Conservation (phyloP, 208 protist species). For the Trypanosoma lewisi region DNA sequence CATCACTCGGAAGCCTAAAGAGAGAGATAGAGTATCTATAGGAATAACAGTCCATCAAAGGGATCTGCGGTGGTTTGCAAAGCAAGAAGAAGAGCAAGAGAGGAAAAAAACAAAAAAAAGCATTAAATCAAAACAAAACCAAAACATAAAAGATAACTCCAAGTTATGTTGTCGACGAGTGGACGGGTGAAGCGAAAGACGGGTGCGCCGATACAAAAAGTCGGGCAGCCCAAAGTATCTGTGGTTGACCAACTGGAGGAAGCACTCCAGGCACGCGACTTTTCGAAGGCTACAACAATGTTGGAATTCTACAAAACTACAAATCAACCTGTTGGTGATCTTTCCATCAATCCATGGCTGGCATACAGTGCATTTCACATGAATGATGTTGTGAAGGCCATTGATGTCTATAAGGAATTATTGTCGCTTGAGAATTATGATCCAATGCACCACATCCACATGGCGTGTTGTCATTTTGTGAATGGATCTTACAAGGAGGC, state of each 20-base stretch:
- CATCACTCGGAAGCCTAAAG: too few species aligned
- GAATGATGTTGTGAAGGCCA: constrained; percentile 91
- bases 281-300: constrained; percentile 87
- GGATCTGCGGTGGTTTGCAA: too few species aligned
- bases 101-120: constrained; percentile 8
- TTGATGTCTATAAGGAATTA: constrained; percentile 89
- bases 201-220: constrained; percentile 30
- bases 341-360: constrained; percentile 90
- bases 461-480: constrained; percentile 84
- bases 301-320: constrained; percentile 88
- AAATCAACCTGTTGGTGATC: constrained; percentile 67
- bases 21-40: too few species aligned
- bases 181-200: constrained; percentile 73
- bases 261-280: constrained; percentile 83
- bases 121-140: constrained; percentile 7
- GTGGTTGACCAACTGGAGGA: constrained; percentile 85
- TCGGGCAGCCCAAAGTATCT: constrained; percentile 35
- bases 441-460: constrained; percentile 74
- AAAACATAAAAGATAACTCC: not conserved
- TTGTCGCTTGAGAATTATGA: constrained; percentile 57
- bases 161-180: constrained; percentile 61
- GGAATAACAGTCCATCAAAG: too few species aligned
- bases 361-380: constrained; percentile 94
- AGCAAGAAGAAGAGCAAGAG: too few species aligned
- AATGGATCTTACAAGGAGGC: constrained; percentile 89